Evolutionary conservation across 2,329 filamentous ascomycete species (phyloP), one percentile per base, ranked within the genome.

Genomic region (Ophiobolus disseminans): DNA sequence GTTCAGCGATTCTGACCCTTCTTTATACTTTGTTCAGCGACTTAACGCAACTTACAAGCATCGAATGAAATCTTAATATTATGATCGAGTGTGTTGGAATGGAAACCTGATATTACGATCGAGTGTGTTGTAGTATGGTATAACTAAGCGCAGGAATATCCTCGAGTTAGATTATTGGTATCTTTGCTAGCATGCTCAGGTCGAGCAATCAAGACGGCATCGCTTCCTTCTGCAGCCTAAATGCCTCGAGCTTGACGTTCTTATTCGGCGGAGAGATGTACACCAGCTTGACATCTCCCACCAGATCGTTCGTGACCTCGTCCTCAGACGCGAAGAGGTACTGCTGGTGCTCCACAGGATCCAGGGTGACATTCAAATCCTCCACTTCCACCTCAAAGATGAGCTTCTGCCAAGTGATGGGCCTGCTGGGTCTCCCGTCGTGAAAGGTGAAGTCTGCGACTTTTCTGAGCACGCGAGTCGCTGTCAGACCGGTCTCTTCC

Each of bases 401-500:
- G 37, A 63, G 47, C 66, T 75, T 75, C 34, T 68, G 52, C 72
- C 74, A 76, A 16, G 43, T 58, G 17, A 40, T 52, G 17, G 34
- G 44, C 5, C 56, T 46, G n/a, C 49, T 54, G 17, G 40, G 45
- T 40, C 45, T 48, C 17, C 31, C 36, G 11, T 65, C 64, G 2
- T 42, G 34, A 49, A 69, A 68, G 4, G 59, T 63, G 35, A 66
- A 63, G 61, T 74, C 73, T 13, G 62, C 65, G 6, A 80, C 74
- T 41, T 78, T 66, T 20, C 75, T 72, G 2, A 75, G 61, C 26
- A 82, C 67, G 9, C 63, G 63, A 17, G 64, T 75, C 2, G 80
- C 76, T 34, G 67, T 68, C 17, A 83, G 63, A 0, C 80, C 80
- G 0, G 77, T 77, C 57, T 83, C 81, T 60, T 84, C 81, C 32